Conservation (phyloP, 2,329 filamentous ascomycete genomes). For the Paracamarosporium sp. region DNA sequence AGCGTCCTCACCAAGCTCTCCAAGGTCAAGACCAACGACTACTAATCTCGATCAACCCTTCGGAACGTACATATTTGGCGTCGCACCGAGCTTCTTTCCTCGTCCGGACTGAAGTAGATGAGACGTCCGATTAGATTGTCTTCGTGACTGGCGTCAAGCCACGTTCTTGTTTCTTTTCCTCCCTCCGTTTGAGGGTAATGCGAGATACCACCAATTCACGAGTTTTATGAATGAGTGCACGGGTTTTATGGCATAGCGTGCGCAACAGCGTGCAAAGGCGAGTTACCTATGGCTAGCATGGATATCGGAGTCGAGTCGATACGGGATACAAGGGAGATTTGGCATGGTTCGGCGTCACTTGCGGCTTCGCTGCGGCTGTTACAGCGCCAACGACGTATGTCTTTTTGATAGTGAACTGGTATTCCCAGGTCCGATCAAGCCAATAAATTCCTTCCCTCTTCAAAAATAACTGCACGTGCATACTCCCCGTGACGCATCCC, state of each 20-base stretch:
- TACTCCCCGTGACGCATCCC: constrained; percentile 5
- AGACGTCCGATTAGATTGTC: not conserved
- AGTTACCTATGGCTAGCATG: not conserved
- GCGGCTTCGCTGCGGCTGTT: not conserved
- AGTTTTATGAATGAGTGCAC: constrained; percentile 3
- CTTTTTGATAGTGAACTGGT: not conserved
- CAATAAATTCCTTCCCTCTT: no score
- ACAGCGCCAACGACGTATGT: not conserved
- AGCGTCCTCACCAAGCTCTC: constrained; percentile 36
- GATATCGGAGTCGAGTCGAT: not conserved
- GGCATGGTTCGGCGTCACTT: not conserved
- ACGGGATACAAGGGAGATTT: not conserved
- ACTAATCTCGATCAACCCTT: not conserved
- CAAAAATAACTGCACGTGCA: no score
- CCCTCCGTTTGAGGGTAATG: not conserved
- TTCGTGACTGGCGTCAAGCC: constrained; percentile 1
- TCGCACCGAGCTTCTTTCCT: not conserved
- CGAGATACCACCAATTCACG: constrained; percentile 3
- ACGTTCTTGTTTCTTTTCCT: not conserved
- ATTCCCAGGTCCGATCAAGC: not conserved
- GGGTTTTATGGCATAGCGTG: not conserved
- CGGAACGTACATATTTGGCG: not conserved
- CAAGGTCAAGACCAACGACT: constrained; percentile 20
- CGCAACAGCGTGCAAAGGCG: not conserved
- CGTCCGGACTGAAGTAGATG: not conserved